Conservation (phyloP, 2,329 filamentous ascomycete genomes). For the Aspergillus caelatus region DNA sequence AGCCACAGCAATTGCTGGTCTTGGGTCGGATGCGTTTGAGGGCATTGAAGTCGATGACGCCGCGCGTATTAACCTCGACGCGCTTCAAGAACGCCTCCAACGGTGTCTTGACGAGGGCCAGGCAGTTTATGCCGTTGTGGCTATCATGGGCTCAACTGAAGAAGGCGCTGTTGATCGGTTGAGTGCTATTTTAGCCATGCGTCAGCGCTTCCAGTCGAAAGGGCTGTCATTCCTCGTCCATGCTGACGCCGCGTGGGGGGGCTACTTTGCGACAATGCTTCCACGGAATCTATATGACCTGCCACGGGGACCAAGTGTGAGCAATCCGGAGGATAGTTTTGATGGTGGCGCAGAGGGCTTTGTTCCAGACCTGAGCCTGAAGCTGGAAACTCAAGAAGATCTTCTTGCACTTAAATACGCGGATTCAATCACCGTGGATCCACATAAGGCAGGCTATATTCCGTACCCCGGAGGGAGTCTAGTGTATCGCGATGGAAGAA, state of each 20-base stretch:
- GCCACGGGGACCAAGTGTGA: neutral
- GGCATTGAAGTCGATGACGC: slow-evolving; percentile 45
- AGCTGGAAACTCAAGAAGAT: slow-evolving; percentile 34
- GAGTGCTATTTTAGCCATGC: slow-evolving; percentile 41
- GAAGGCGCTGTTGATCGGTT: slow-evolving; percentile 52
- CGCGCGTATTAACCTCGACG: slow-evolving; percentile 42
- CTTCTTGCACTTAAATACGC: slow-evolving; percentile 43
- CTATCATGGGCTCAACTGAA: slow-evolving; percentile 54
- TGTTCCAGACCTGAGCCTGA: slow-evolving; percentile 26
- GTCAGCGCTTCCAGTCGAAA: slow-evolving; percentile 46
- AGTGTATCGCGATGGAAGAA: slow-evolving; percentile 48
- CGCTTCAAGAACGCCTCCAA: slow-evolving; percentile 15
- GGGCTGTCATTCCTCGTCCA: slow-evolving; percentile 53
- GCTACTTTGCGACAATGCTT: slow-evolving; percentile 53
- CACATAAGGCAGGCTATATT: slow-evolving; percentile 52
- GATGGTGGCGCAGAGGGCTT: slow-evolving; percentile 9
- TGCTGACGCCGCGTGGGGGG: slow-evolving; percentile 55
- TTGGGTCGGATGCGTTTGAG: slow-evolving; percentile 39
- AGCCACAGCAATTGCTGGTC: slow-evolving; percentile 44
- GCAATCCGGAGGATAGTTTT: neutral
- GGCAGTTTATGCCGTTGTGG: slow-evolving; percentile 49
- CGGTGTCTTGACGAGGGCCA: slow-evolving; percentile 27
- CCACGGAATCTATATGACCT: slow-evolving; percentile 22
- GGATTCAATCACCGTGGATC: slow-evolving; percentile 53
- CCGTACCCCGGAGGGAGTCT: slow-evolving; percentile 50